phyloP scores from a whole-genome alignment of 805 yeast species.

The Starmerella powellii region DNA sequence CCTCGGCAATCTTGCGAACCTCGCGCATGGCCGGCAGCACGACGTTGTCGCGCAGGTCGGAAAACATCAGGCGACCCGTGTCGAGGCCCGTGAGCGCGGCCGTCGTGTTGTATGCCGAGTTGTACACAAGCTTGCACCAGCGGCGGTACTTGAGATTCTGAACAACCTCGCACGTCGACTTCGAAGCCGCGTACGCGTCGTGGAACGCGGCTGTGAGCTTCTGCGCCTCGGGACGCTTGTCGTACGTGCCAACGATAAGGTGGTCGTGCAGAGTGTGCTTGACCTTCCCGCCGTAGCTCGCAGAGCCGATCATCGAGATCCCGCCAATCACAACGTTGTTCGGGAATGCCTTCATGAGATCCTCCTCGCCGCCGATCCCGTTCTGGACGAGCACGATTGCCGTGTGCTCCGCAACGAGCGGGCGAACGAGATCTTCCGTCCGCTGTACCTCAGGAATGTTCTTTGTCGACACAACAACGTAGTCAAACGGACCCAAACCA shows the following conservation, averaged over 20 bases:
- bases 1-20: conserved; percentile 50
- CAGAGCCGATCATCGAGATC: conserved; percentile 51
- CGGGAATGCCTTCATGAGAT: conserved; percentile 42
- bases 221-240: conserved; percentile 29
- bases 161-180: conserved; percentile 33
- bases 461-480: conserved; percentile 48
- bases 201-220: conserved; percentile 36
- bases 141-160: conserved; percentile 42
- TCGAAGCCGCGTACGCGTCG: conserved; percentile 33
- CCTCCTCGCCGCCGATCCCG: conserved; percentile 52
- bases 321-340: conserved; percentile 45
- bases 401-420: conserved; percentile 40
- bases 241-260: conserved; percentile 42
- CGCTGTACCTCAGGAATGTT: conserved; percentile 51
- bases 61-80: conserved; percentile 40
- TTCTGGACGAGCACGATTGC: conserved; percentile 51
- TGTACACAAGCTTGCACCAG: conserved; percentile 59
- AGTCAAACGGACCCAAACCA: conserved; percentile 38
- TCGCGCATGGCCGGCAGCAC: conserved; percentile 57
- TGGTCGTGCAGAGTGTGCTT: conserved; percentile 42
- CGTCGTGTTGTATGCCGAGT: conserved; percentile 52
- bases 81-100: conserved; percentile 50
- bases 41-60: conserved; percentile 35
- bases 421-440: conserved; percentile 40
- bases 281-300: conserved; percentile 40